Evolutionary conservation across 805 yeast species (phyloP), one percentile per base, ranked within the genome.

Genomic region (Komagataella ulmi): DNA sequence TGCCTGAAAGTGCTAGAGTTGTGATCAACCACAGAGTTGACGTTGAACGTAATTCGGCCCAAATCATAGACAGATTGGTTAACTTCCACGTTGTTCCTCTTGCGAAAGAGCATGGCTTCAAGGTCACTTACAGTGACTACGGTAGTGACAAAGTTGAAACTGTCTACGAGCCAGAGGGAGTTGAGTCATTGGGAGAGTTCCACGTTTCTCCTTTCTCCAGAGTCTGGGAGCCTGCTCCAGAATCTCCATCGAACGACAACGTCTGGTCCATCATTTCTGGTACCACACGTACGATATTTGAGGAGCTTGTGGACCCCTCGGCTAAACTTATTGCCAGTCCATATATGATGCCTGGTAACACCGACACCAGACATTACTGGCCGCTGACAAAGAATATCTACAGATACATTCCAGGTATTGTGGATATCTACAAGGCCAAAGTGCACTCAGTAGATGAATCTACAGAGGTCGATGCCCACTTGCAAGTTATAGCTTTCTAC

Each of bases 371-470:
- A 55, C 68, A 75, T 56, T 81, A 81, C 62, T 78, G 83, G 81
- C 63, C 70, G 50, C 67, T 81, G 59, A 71, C 82, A 14, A 67
- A 65, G 51, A 71, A 79, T 60, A 78, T 80, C 52, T 80, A 71
- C 67, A 72, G 86, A 57, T 80, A 73, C 61, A 69, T 73, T 45
- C 82, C 85, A 7, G 49, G 54, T 8, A 53, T 54, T n/a, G 47
- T 54, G 3, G 54, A 53, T 14, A 30, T 50, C 17, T 24, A 56
- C 30, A 67, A 65, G 44, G 62, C 62, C 46, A 65, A 71, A 46
- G 65, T 72, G 40, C 90, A 84, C 65, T 77, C 85, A 24, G 83
- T 82, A 17, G 75, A 83, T 60, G 90, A 84, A 60, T 72, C 68
- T 56, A 61, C 79, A 40, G 62, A 66, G 8, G 64, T 79, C 55